These are phyloP conservation scores for Phytophthora crassamura DNA, from an alignment of 352 stramenopile genomes.

Conservation along the genomic window DNA sequence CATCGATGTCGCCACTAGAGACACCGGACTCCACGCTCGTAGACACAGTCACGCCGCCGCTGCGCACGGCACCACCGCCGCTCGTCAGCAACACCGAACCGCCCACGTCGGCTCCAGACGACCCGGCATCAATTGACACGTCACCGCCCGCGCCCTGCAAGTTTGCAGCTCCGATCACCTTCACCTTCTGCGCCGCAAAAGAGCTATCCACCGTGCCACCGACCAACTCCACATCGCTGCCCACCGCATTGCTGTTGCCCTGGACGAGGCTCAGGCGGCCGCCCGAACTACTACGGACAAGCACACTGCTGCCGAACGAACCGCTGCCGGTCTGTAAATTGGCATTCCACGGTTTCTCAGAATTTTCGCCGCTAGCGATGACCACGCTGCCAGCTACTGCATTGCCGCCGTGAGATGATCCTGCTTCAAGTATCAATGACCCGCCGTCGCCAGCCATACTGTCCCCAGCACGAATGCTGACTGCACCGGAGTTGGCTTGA, in stretches of 20 bases:
- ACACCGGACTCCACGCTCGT: too few species aligned
- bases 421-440: slow-evolving; percentile 45
- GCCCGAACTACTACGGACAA: slow-evolving; percentile 14
- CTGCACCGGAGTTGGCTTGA: slow-evolving; percentile 30
- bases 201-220: slow-evolving; percentile 24
- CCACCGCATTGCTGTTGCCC: too few species aligned
- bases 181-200: slow-evolving; percentile 16
- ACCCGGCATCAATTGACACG: too few species aligned
- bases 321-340: slow-evolving; percentile 24
- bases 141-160: too few species aligned
- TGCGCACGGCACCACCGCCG: too few species aligned
- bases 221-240: slow-evolving; percentile 34
- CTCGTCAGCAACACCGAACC: too few species aligned
- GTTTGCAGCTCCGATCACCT: too few species aligned
- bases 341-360: slow-evolving; percentile 29
- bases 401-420: slow-evolving; percentile 34
- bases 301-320: slow-evolving; percentile 3
- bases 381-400: slow-evolving; percentile 38
- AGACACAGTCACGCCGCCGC: too few species aligned
- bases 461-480: slow-evolving; percentile 41
- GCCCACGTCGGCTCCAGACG: too few species aligned
- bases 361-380: slow-evolving; percentile 37
- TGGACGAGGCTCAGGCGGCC: too few species aligned
- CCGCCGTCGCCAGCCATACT: slow-evolving; percentile 43
- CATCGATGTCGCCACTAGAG: too few species aligned